phyloP scores from a whole-genome alignment of 1,284 basidiomycete species.

The Cystobasidium slooffiae region DNA sequence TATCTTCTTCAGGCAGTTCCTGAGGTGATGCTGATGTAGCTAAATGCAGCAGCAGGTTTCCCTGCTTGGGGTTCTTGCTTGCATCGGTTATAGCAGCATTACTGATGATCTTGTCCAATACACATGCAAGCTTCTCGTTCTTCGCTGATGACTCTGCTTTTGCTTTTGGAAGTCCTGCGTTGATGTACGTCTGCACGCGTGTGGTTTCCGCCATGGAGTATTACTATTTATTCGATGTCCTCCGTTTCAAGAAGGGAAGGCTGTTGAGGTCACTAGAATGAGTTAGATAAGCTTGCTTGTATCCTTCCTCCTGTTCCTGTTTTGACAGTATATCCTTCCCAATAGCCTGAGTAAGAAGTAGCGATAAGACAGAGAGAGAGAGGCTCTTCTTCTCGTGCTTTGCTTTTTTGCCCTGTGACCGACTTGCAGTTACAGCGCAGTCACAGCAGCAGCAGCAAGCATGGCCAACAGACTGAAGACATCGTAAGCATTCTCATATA shows the following conservation, averaged over 20 bases:
- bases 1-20: constrained; percentile 67
- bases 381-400: no score
- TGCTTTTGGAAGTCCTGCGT: constrained; percentile 39
- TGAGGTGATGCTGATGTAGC: constrained; percentile 52
- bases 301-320: no score
- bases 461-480: constrained; percentile 39
- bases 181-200: constrained; percentile 34
- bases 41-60: constrained; percentile 40
- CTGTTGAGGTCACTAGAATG: no score
- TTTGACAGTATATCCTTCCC: not conserved
- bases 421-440: not conserved
- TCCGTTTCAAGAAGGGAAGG: no score
- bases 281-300: not conserved
- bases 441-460: not conserved
- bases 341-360: not conserved
- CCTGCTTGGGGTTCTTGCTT: constrained; percentile 41
- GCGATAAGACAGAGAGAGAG: no score
- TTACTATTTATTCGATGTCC: no score
- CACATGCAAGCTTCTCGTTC: constrained; percentile 30
- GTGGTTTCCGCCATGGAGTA: constrained; percentile 10
- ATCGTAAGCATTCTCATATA: constrained; percentile 11
- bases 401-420: not conserved
- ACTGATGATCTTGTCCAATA: constrained; percentile 24
- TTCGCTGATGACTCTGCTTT: constrained; percentile 43
- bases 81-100: constrained; percentile 29